Evolutionary conservation across 1,139 yeast species (phyloP).

Genomic region (Candida sanyaensis): DNA sequence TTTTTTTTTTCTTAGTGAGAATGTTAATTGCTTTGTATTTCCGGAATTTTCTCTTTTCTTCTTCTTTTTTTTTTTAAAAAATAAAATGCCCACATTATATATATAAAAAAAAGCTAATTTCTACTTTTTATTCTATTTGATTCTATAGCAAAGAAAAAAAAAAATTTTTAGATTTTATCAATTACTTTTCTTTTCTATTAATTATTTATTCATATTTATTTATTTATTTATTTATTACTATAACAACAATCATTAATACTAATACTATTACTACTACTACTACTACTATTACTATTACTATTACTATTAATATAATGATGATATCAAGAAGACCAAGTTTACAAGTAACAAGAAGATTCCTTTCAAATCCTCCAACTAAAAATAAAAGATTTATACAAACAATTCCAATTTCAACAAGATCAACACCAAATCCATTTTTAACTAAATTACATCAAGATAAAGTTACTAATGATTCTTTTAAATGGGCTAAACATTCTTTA

Average conservation of each 20-base stretch:
- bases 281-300: too few species aligned
- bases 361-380: constrained; percentile 15
- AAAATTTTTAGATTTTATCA: background rate
- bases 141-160: background rate
- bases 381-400: constrained; percentile 48
- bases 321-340: constrained; percentile 10
- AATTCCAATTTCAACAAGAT: constrained; percentile 29
- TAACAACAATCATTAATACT: too few species aligned
- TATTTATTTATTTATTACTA: background rate
- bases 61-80: background rate
- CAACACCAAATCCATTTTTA: constrained; percentile 22
- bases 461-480: constrained; percentile 16
- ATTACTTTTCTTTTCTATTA: background rate
- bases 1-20: background rate
- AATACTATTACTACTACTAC: too few species aligned
- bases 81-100: background rate
- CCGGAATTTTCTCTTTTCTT: background rate
- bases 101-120: background rate
- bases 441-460: constrained; percentile 27
- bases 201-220: background rate
- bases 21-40: background rate
- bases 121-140: background rate
- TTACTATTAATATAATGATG: constrained; percentile 1
- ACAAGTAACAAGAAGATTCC: constrained; percentile 9
- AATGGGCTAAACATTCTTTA: constrained; percentile 26